A percentile compares a stretch with the other conserved stretches of the same genome.
Conservation (phyloP, 2,329 filamentous ascomycete species). For the Exophiala aquamarina region DNA sequence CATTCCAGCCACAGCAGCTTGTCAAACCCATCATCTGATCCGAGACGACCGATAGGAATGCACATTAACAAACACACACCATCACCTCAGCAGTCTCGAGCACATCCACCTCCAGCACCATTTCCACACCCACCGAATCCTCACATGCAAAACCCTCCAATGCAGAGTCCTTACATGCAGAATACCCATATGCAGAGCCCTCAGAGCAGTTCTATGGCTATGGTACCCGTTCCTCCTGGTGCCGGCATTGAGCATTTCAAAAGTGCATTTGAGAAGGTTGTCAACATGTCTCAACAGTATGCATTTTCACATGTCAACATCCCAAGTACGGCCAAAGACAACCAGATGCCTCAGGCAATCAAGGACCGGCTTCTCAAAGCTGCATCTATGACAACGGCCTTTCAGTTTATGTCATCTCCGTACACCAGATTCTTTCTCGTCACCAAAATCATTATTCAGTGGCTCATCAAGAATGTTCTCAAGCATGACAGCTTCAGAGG, state of each 20-base stretch:
- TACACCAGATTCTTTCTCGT: slow-evolving; percentile 23
- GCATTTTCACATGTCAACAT: slow-evolving; percentile 21
- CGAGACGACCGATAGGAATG: neutral
- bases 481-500: slow-evolving; percentile 20
- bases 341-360: slow-evolving; percentile 14
- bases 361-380: slow-evolving; percentile 22
- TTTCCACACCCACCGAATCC: too few relatives aligned
- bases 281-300: slow-evolving; percentile 17
- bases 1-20: slow-evolving; percentile 3
- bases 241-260: slow-evolving; percentile 2
- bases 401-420: slow-evolving; percentile 20
- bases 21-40: slow-evolving; percentile 1
- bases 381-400: slow-evolving; percentile 18
- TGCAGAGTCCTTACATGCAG: too few relatives aligned
- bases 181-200: too few relatives aligned
- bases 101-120: too few relatives aligned
- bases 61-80: neutral
- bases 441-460: slow-evolving; percentile 23
- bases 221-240: neutral
- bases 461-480: slow-evolving; percentile 18
- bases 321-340: slow-evolving; percentile 24
- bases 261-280: slow-evolving; percentile 9
- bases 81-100: neutral
- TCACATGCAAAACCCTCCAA: too few relatives aligned
- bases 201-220: too few relatives aligned